phyloP scores from a whole-genome alignment of 1,284 basidiomycete species.

The Tylopilus orsonianus region DNA sequence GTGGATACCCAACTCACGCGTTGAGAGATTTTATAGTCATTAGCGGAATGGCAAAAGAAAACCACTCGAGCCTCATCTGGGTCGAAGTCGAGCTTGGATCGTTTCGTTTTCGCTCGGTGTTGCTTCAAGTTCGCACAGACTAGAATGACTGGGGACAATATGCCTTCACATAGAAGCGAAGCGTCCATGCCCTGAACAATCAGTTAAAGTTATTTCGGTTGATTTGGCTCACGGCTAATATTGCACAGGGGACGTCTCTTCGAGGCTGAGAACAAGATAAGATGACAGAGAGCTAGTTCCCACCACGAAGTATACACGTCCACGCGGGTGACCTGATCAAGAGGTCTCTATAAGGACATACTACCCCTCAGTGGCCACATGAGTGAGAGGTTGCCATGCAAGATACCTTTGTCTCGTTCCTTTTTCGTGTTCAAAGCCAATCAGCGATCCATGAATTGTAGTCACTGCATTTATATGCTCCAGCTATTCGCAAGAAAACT shows the following conservation, averaged over 20 bases:
- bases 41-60: not conserved
- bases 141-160: too few relatives aligned
- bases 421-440: too few relatives aligned
- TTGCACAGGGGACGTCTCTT: not conserved
- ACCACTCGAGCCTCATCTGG: not conserved
- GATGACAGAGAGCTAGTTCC: slow-evolving; percentile 4
- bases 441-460: too few relatives aligned
- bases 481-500: too few relatives aligned
- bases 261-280: slow-evolving; percentile 13
- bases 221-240: slow-evolving; percentile 1
- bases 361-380: too few relatives aligned
- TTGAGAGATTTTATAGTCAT: not conserved
- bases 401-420: too few relatives aligned
- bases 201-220: not conserved
- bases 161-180: not conserved
- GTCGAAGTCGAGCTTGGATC: not conserved
- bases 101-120: not conserved
- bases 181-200: too few relatives aligned
- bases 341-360: not conserved
- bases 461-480: too few relatives aligned
- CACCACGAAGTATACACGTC: too few relatives aligned
- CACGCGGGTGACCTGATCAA: too few relatives aligned
- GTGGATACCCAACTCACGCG: not conserved
- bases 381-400: too few relatives aligned
- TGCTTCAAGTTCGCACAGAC: too few relatives aligned